Percentiles rank a stretch among this genome's conserved stretches.
phyloP scores from a whole-genome alignment of 345 rosid species.

The Citrus maxima region DNA sequence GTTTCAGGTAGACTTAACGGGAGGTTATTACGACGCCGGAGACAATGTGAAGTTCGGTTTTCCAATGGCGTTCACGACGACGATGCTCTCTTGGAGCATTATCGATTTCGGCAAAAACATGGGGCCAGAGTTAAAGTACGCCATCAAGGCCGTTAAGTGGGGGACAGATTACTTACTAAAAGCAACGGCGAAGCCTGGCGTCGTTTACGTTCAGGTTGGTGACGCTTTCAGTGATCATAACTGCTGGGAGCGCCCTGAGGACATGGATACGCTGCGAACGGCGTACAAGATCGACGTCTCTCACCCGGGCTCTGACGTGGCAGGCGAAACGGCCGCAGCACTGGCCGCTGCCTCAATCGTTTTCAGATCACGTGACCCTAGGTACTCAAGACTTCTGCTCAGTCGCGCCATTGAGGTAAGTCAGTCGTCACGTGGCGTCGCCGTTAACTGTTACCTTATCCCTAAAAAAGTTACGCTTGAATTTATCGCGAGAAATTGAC shows the following conservation, averaged over 20 bases:
- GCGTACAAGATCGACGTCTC: conserved; percentile 66
- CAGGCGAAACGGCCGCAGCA: conserved; percentile 97
- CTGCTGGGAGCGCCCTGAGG: conserved; percentile 98
- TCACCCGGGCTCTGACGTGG: conserved; percentile 95
- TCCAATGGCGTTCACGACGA: conserved; percentile 95
- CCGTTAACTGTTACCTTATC: neutral
- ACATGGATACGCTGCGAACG: conserved; percentile 85
- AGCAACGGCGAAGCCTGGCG: conserved; percentile 66
- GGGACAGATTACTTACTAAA: conserved; percentile 80
- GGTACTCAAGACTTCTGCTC: conserved; percentile 69
- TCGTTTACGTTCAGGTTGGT: conserved; percentile 75
- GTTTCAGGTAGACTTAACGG: conserved; percentile 67
- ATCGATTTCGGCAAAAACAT: conserved; percentile 83
- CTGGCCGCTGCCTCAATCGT: conserved; percentile 95
- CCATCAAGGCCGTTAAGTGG: conserved; percentile 79
- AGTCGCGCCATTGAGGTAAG: conserved; percentile 72
- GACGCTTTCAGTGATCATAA: conserved; percentile 81
- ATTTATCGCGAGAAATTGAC: conserved; percentile 18
- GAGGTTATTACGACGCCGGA: conserved; percentile 98
- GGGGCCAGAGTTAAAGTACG: conserved; percentile 70
- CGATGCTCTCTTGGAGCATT: conserved; percentile 87
- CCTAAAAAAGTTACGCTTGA: neutral
- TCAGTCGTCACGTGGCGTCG: conserved; percentile 20
- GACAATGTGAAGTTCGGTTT: conserved; percentile 94
- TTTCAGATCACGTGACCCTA: conserved; percentile 79